A percentile compares a stretch with the other conserved stretches of the same genome.
These are phyloP conservation scores for Metschnikowia aberdeeniae DNA, from an alignment of 805 yeast species.

Conservation along the genomic window DNA sequence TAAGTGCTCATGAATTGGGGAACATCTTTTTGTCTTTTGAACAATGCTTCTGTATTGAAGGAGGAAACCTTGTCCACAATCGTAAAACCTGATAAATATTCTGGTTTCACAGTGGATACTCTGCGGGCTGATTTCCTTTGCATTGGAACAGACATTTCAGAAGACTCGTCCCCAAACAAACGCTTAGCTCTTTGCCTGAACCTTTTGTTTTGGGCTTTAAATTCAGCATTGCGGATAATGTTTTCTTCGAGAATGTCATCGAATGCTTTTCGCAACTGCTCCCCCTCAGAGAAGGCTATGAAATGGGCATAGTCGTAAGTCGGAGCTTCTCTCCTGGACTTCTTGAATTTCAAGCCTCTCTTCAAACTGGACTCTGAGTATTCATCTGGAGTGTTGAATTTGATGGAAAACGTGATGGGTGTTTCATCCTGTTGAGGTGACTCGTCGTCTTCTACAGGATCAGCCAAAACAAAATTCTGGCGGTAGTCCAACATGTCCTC, in stretches of 20 bases:
- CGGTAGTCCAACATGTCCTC: conserved; percentile 61
- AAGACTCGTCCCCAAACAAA: conserved; percentile 8
- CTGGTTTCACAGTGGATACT: conserved; percentile 15
- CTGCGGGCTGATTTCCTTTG: neutral
- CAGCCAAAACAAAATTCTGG: conserved; percentile 48
- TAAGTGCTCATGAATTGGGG: neutral
- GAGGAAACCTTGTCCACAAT: conserved; percentile 14
- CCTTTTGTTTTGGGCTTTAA: conserved; percentile 1
- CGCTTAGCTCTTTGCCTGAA: conserved; percentile 5
- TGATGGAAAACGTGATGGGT: conserved; percentile 46
- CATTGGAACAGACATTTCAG: conserved; percentile 1
- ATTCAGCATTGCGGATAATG: neutral
- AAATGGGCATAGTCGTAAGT: conserved; percentile 41
- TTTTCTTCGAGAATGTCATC: conserved; percentile 21
- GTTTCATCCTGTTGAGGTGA: conserved; percentile 17
- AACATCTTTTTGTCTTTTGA: conserved; percentile 5
- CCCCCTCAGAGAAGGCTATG: conserved; percentile 56
- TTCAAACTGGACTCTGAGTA: conserved; percentile 4
- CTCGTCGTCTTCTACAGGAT: conserved; percentile 6
- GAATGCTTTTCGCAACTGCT: conserved; percentile 39
- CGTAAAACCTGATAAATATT: conserved; percentile 8
- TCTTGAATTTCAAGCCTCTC: conserved; percentile 1
- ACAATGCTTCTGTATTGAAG: conserved; percentile 9
- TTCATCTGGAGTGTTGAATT: conserved; percentile 37
- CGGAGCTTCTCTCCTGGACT: neutral